A percentile compares a stretch with the other conserved stretches of the same genome.
Conservation (phyloP, 2,329 filamentous ascomycete species). For the Dendryphion nanum region DNA sequence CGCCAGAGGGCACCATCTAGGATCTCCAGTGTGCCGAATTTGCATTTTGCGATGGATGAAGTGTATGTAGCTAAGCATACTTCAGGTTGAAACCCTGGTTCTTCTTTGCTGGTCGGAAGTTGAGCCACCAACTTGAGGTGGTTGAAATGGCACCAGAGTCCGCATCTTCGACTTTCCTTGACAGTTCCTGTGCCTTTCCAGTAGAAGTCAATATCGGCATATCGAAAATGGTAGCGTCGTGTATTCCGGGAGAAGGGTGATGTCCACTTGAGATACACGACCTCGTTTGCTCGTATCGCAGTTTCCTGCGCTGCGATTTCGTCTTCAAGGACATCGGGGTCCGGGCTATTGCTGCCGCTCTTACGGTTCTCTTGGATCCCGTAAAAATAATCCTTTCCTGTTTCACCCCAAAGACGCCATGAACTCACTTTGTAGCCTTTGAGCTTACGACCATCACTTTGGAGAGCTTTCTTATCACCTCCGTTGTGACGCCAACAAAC, state of each 20-base stretch:
- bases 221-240: constrained; percentile 28
- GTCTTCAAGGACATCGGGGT: constrained; percentile 14
- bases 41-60: constrained; percentile 21
- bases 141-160: constrained; percentile 20
- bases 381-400: constrained; percentile 26
- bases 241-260: constrained; percentile 23
- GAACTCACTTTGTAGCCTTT: constrained; percentile 31
- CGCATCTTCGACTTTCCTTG: constrained; percentile 19
- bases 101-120: constrained; percentile 7
- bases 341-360: constrained; percentile 4
- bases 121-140: constrained; percentile 32
- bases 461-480: constrained; percentile 9
- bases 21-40: constrained; percentile 27
- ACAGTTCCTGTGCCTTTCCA: constrained; percentile 36
- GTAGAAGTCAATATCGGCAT: constrained; percentile 26
- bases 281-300: constrained; percentile 17
- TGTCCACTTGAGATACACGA: constrained; percentile 24
- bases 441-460: constrained; percentile 9
- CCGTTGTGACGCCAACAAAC: constrained; percentile 23
- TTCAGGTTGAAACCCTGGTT: constrained; percentile 7
- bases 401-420: constrained; percentile 33
- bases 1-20: constrained; percentile 20
- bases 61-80: constrained; percentile 29
- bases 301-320: not conserved
- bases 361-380: constrained; percentile 15